Evolutionary conservation across 805 yeast species (phyloP).

Genomic region (Wickerhamiella spandovensis): DNA sequence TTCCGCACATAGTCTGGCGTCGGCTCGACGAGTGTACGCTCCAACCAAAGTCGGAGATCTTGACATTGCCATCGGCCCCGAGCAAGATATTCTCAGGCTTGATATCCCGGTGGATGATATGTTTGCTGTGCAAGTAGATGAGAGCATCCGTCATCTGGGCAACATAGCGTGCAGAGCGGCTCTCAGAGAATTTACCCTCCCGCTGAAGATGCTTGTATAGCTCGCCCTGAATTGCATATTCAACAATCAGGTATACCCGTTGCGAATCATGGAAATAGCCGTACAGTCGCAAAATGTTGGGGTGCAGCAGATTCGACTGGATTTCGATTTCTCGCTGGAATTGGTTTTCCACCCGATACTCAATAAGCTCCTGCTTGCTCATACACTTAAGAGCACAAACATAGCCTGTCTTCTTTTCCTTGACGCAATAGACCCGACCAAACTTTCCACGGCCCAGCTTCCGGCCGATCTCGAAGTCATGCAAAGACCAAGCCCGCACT

Average conservation of each 20-base stretch:
- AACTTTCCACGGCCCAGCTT: slow-evolving; percentile 87
- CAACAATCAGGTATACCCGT: slow-evolving; percentile 72
- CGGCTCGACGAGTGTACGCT: slow-evolving; percentile 54
- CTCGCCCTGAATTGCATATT: slow-evolving; percentile 78
- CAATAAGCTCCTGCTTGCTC: slow-evolving; percentile 68
- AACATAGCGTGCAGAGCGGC: slow-evolving; percentile 58
- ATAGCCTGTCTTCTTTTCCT: slow-evolving; percentile 59
- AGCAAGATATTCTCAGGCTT: slow-evolving; percentile 87
- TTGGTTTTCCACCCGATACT: slow-evolving; percentile 68
- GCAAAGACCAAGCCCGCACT: slow-evolving; percentile 25
- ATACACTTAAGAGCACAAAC: slow-evolving; percentile 85
- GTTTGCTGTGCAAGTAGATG: slow-evolving; percentile 59
- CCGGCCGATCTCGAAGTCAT: slow-evolving; percentile 76
- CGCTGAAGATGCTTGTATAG: slow-evolving; percentile 58
- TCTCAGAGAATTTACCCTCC: slow-evolving; percentile 52
- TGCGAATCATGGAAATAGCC: slow-evolving; percentile 75
- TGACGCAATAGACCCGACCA: slow-evolving; percentile 84
- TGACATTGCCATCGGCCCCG: slow-evolving; percentile 61
- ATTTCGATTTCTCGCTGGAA: slow-evolving; percentile 86
- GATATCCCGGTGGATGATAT: slow-evolving; percentile 81
- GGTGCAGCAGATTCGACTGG: slow-evolving; percentile 63
- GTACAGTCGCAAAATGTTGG: slow-evolving; percentile 64
- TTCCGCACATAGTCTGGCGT: slow-evolving; percentile 83
- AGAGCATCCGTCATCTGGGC: slow-evolving; percentile 76
- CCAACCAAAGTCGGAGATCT: slow-evolving; percentile 95